Evolutionary conservation across 2,329 filamentous ascomycete genomes (phyloP), one percentile per base, ranked within the genome.

Genomic region (Colletotrichum salicis): DNA sequence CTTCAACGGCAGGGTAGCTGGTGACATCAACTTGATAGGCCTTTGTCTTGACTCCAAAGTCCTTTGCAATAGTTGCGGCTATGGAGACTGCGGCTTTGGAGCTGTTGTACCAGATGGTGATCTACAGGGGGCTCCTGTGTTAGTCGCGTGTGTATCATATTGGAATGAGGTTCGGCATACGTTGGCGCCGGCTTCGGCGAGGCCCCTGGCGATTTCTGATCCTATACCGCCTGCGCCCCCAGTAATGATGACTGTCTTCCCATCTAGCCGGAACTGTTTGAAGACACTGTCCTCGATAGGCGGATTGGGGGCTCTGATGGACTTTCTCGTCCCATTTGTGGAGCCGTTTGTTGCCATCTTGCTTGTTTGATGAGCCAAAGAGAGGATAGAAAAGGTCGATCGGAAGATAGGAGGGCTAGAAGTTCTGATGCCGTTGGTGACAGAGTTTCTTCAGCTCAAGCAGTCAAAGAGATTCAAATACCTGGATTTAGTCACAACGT

Each of bases 1-100:
- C 75, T 60, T 80, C 77, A 3, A 82, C 76, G 5, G 75, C 73
- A 8, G 75, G 74, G 1, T 76, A 75, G 68, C 77, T 77, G 5
- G 74, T 76, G 6, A 85, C 83, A 45, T 84, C 77, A 74, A 79
- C 81, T 67, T 79, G 76, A 74, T 82, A 84, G 2, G 82, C 79
- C 70, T 79, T 79, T 33, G 67, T 41, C 15, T 24, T 37, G 8
- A 66, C 67, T 11, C 67, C 61, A 12, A 67, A 73, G 27, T 66
- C 64, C 12, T 72, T 64, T 27, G 52, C 12, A 37, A 35, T 35
- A 65, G 56, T 57, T 29, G 61, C 60, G 37, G 55, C 63, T 13
- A 67, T 35, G 15, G 24, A 4, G 1, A 35, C 31, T 10, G 69
- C 69, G 19, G 59, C 58, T 51, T 66, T 70, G 10, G 56, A 70